Conservation (phyloP, 2,329 filamentous ascomycete species). For the Stachybotrys elegans region DNA sequence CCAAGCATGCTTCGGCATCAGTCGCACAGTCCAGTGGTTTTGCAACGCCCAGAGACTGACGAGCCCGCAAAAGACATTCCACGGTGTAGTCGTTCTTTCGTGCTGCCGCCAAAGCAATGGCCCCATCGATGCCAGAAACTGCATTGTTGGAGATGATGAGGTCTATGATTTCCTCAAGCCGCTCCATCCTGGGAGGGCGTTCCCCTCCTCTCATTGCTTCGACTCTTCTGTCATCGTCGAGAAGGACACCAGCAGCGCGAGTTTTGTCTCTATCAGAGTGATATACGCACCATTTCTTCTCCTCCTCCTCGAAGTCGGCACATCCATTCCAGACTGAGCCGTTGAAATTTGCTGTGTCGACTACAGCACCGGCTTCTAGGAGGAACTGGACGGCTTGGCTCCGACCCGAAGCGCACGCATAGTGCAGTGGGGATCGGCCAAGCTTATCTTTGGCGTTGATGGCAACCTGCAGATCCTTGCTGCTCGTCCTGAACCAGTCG, state of each 20-base stretch:
- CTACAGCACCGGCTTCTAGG: slow-evolving; percentile 13
- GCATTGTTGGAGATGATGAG: not conserved
- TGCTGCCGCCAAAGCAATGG: slow-evolving; percentile 3
- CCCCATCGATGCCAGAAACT: not conserved
- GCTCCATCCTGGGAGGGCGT: not conserved
- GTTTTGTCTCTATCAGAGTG: not conserved
- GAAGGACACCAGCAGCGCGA: not conserved
- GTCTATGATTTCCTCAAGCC: slow-evolving; percentile 3
- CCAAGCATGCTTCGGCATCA: not conserved
- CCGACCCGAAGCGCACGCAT: slow-evolving; percentile 14
- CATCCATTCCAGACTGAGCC: slow-evolving; percentile 4
- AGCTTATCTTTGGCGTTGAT: not conserved
- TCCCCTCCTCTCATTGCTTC: not conserved
- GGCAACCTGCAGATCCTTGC: not conserved
- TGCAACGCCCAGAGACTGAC: not conserved
- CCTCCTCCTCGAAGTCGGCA: slow-evolving; percentile 8
- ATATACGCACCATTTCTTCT: not conserved
- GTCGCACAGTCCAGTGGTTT: not conserved
- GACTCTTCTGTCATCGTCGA: not conserved
- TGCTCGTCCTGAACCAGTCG: not conserved
- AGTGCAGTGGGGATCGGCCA: slow-evolving; percentile 13
- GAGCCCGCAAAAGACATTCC: slow-evolving; percentile 4
- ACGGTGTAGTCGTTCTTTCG: slow-evolving; percentile 2
- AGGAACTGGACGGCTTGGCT: slow-evolving; percentile 16
- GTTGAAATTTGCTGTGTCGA: slow-evolving; percentile 1